A percentile compares a stretch with the other conserved stretches of the same genome.
Conservation (phyloP, 225 moss, liverwort and hornwort genomes). For the Sphagnum tenellum region DNA sequence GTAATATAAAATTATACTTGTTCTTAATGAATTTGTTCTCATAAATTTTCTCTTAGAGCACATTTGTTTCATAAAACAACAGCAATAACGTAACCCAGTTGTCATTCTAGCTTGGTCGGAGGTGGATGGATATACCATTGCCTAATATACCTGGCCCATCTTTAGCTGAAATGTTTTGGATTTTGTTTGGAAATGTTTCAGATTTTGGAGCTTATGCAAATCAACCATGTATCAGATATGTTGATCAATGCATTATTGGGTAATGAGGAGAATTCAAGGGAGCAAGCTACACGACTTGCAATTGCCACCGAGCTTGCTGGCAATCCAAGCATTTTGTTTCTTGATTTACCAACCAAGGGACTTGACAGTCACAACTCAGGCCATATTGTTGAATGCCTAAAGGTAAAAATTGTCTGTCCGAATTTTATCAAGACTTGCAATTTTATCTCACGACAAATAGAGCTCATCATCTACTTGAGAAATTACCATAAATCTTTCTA, state of each 20-base stretch:
- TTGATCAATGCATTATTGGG: conserved; percentile 42
- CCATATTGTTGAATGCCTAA: conserved; percentile 46
- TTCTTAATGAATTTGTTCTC: too few relatives aligned
- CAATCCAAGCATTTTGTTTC: conserved; percentile 74
- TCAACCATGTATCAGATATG: conserved; percentile 37
- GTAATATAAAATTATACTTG: too few relatives aligned
- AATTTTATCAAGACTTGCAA: too few relatives aligned
- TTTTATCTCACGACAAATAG: too few relatives aligned
- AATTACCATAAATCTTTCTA: too few relatives aligned
- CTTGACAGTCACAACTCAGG: conserved; percentile 53
- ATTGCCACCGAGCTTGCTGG: conserved; percentile 84
- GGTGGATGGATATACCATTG: too few relatives aligned
- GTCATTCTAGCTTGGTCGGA: too few relatives aligned
- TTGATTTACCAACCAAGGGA: conserved; percentile 56
- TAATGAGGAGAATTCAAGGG: conserved; percentile 31
- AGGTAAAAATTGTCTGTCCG: conserved; percentile 14
- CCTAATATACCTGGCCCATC: neutral
- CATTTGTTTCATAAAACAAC: too few relatives aligned
- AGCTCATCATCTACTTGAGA: too few relatives aligned
- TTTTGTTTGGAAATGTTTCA: conserved; percentile 1
- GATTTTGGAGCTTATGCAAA: conserved; percentile 50
- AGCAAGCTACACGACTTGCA: conserved; percentile 53
- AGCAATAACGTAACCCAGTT: too few relatives aligned
- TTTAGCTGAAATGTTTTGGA: neutral
- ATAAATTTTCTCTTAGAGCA: too few relatives aligned